Base-by-base conservation (phyloP, 2,329 filamentous ascomycete species). In the Epichloe brachyelytri region DNA sequence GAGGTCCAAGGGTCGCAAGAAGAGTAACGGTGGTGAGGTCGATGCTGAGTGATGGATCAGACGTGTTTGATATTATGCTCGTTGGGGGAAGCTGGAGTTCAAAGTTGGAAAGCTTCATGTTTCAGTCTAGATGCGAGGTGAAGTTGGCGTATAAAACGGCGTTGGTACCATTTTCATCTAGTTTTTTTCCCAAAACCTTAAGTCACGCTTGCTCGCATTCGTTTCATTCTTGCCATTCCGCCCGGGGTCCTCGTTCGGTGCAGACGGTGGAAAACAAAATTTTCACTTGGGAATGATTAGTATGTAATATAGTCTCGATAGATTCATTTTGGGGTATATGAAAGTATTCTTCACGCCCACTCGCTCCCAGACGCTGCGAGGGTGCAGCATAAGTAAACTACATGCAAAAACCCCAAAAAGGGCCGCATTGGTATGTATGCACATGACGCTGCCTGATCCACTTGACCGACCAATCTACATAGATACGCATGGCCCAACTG, bases 1-100 rank as follows among this genome's bases (percentile, higher is more conserved):
- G 70, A 72, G 75, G 59, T 73, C 73, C 49, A 73, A 70, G 61
- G 65, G 64, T 49, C 71, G 68, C 54, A 71, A 40, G 71, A 53
- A 53, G 22, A 22, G 5, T 47, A 15, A 5, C 19, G 14, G 12
- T 43, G 51, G 15, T 37, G 30, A 30, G 20, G 12, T 17, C 2
- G 33, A n/a, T 22, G 40, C 19, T 7, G 20, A 47, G 20, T 39
- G 36, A 48, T 12, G 26, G n/a, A 22, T 17, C 7, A 15, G 14
- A 10, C 22, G 22, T 22, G 0, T 22, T 22, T 22, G 22, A 1
- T 2, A 2, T 5, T 6, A 5, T 22, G 20, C 20, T 22, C 20
- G 4, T 5, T 1, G 20, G 0, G 22, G 22, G 5, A 7, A 5
- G 20, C 5, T 14, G 26, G 5, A 43, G 1, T 4, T 26, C 14